Base-by-base conservation (phyloP, 148 eudicot genomes). In the Vaccinium vitisidaea region DNA sequence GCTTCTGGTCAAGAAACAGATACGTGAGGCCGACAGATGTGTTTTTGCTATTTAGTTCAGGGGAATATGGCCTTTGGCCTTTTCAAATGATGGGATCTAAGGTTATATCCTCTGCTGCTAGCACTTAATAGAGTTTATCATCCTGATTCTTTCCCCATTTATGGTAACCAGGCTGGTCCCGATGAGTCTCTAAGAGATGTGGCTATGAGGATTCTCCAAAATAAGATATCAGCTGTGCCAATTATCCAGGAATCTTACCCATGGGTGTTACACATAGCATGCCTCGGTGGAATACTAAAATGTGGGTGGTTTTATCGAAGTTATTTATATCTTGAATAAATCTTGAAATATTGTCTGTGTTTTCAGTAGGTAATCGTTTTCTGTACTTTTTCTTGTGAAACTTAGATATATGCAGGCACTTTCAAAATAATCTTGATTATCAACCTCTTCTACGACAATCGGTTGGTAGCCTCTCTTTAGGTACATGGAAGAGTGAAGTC, bases 221-320 rank as follows among this genome's bases (percentile, higher is more conserved):
- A 87, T 84, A 84, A 84, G 75, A 87, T 90, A 86, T 90, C 90
- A 75, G 71, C 90, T 32, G 78, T 90, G 80, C 92, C 92, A 16
- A 53, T 90, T 71, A 54, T 89, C 50, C 39, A 90, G 75, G 90
- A 86, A 83, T 82, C 91, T 54, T 84, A 73, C 63, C 87, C 92
- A 71, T 18, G n/a, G 54, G 79, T 90, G 85, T 86, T 90, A 50
- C 88, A 87, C 59, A 46, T 87, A 39, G 87, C 90, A 32, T 90
- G 92, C 87, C 92, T 90, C 18, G 75, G 88, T 82, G 91, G 86
- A 86, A 86, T 90, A 67, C 78, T 90, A 83, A 81, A 84, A 78
- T 80, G 92, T 90, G 80, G 36, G 92, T 81, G 25, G 92, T 78
- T 75, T 80, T 43, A 56, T 75, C 46, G 39, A 39, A 23, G 25